Percentiles rank a stretch among this genome's conserved stretches.
phyloP scores from a whole-genome alignment of 1,284 basidiomycete species.

The Takashimella koratensis region DNA sequence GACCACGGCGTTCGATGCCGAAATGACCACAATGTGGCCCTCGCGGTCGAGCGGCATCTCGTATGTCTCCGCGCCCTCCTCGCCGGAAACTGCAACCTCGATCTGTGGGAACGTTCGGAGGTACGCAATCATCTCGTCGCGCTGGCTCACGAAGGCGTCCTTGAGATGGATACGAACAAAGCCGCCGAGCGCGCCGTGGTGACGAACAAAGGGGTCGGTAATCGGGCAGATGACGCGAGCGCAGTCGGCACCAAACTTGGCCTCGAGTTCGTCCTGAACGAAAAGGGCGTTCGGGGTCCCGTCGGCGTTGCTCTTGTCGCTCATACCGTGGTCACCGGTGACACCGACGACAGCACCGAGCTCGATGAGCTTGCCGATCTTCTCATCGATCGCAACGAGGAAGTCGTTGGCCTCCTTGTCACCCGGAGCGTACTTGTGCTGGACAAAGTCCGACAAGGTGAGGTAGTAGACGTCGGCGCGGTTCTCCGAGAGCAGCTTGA shows the following conservation, averaged over 20 bases:
- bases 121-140: constrained; percentile 1
- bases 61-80: constrained; percentile 1
- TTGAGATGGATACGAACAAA: constrained; percentile 4
- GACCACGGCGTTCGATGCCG: constrained; percentile 3
- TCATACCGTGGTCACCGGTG: constrained; percentile 10
- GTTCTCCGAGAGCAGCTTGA: constrained; percentile 6
- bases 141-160: not conserved
- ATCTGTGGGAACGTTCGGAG: not conserved
- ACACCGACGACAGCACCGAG: constrained; percentile 6
- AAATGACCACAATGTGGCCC: constrained; percentile 4
- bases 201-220: constrained; percentile 7
- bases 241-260: not conserved
- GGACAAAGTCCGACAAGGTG: constrained; percentile 8
- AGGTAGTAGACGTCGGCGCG: constrained; percentile 9
- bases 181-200: constrained; percentile 6
- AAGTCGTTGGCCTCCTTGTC: constrained; percentile 7
- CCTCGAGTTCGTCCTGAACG: constrained; percentile 5
- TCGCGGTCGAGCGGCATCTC: constrained; percentile 4
- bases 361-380: constrained; percentile 3
- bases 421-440: constrained; percentile 9
- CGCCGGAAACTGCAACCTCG: constrained; percentile 1
- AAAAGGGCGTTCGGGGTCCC: constrained; percentile 3
- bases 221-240: constrained; percentile 5
- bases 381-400: constrained; percentile 4
- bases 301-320: constrained; percentile 4